Percentiles rank a stretch among this genome's conserved stretches.
phyloP scores from a whole-genome alignment of 352 stramenopile species.

The Globisporangium camurandrum region DNA sequence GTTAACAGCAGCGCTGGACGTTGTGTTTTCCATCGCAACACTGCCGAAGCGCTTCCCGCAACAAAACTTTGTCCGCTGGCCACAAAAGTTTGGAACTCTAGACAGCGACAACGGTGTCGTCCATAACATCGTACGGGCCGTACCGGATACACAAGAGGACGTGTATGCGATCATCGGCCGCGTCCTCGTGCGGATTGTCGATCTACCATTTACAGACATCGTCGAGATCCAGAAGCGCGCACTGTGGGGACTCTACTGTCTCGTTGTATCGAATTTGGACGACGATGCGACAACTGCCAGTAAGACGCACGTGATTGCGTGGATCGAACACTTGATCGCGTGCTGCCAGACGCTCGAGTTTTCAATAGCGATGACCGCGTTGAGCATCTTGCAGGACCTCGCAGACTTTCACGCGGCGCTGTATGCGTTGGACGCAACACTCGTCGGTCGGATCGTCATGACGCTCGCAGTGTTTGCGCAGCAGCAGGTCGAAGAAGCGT shows the following conservation, averaged over 20 bases:
- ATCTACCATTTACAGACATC: slow-evolving; percentile 68
- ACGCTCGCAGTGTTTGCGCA: slow-evolving; percentile 80
- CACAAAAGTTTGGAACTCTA: slow-evolving; percentile 42
- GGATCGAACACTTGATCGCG: slow-evolving; percentile 78
- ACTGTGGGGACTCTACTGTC: slow-evolving; percentile 71
- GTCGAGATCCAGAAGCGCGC: slow-evolving; percentile 74
- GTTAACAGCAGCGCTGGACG: slow-evolving; percentile 61
- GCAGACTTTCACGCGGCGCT: slow-evolving; percentile 70
- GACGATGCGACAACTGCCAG: slow-evolving; percentile 22
- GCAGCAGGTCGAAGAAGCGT: slow-evolving; percentile 83
- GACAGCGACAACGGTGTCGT: not conserved
- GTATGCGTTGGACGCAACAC: slow-evolving; percentile 49
- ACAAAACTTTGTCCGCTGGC: slow-evolving; percentile 77
- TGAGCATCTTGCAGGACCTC: slow-evolving; percentile 75
- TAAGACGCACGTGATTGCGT: slow-evolving; percentile 49
- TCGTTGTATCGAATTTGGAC: slow-evolving; percentile 65
- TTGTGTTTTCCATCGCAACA: slow-evolving; percentile 68
- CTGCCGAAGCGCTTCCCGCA: slow-evolving; percentile 66
- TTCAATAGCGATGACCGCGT: slow-evolving; percentile 67
- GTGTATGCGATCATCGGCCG: slow-evolving; percentile 69
- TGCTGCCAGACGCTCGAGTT: slow-evolving; percentile 68
- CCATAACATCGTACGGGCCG: slow-evolving; percentile 8
- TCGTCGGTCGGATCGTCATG: slow-evolving; percentile 83
- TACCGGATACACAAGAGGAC: slow-evolving; percentile 47
- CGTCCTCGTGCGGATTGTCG: slow-evolving; percentile 66